Base-by-base conservation (phyloP, 1,284 basidiomycete genomes). In the Takashimella koratensis region DNA sequence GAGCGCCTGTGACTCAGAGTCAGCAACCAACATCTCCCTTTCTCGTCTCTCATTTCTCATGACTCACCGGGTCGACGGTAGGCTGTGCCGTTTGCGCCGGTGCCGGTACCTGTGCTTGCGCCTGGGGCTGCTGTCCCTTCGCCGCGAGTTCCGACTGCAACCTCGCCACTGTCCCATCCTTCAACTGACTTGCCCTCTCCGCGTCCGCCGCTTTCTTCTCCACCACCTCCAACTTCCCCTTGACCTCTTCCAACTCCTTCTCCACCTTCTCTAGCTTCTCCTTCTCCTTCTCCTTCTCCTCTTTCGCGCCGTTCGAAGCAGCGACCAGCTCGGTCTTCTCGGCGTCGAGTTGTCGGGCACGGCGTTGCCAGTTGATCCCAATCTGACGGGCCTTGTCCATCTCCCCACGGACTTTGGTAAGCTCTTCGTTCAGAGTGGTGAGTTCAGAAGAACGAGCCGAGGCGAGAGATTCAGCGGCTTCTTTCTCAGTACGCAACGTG, bases 281-380 rank as follows among this genome's bases (percentile, higher is more conserved):
- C 13, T 56, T 57, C 36, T 51, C 53, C 25, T 67, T 52, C 43
- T 59, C 61, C 54, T 63, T 62, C 51, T 60, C 66, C 12, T 66
- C 64, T 52, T 65, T 65, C 11, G 50, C 54, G 3, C 50, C 56
- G 6, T 39, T 50, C 22, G 53, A 27, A 11, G 13, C 13, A 56
- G 23, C 40, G 57, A 52, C 21, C 62, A 57, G n/a, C 51, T 59
- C 19, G 24, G 45, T 25, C n/a, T 46, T 16, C 21, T 46, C 16
- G 5, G 47, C 13, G 12, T n/a, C n/a, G 27, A 66, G 62, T 26
- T 47, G 49, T 2, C 64, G 64, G 0, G 60, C 57, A 23, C 66
- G 63, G n/a, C 62, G 51, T 45, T 68, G 66, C 63, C 67, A 67
- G 47, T 71, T 71, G 51, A 72, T 56, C 10, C 68, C 71, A 20